Base-by-base conservation (phyloP, 495 filamentous ascomycete species). In the Lophiostoma macrostomum region DNA sequence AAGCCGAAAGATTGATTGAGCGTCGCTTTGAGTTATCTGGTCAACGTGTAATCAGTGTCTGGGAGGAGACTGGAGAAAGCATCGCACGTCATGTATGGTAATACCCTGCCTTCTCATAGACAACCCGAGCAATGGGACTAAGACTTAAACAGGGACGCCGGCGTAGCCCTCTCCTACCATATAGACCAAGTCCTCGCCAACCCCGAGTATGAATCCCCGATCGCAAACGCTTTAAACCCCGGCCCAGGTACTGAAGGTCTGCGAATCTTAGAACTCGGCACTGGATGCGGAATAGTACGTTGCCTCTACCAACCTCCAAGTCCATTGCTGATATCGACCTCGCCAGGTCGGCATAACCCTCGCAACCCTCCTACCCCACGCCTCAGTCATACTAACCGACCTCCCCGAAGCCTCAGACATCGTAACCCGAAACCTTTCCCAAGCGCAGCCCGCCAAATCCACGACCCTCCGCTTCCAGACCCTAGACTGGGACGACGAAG, bases 81-180 rank as follows among this genome's bases (percentile, higher is more conserved):
- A 96, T 98, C 61, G 91, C 91, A 13, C 78, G 90, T 13, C 93
- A 98, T 69, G 81, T 97, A 38, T 98, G 93, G 93, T 91, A 83
- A 68, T 74, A 13, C 16, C 31, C 20, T 53, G 11, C 6, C 13
- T 1, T 14, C 19, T 49, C 7, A n/a, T 6, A 50, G 19, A 12
- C 18, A 24, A 19, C 11, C 7, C 18, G 2, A 20, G 12, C n/a
- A n/a, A n/a, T n/a, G n/a, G n/a, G n/a, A n/a, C 50, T 43, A 29
- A 60, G 28, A 18, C 18, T 49, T 5, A 19, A 24, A 24, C 43
- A 87, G 83, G 85, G 86, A 90, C 67, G 86, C 82, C 39, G 86
- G 82, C 3, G 67, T 88, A 10, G 75, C 79, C 11, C 72, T 87
- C 13, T 64, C 74, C 23, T 62, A 69, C 44, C 74, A 74, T 56